Conservation (phyloP, 1,284 basidiomycete species). For the Agroathelia rolfsii region DNA sequence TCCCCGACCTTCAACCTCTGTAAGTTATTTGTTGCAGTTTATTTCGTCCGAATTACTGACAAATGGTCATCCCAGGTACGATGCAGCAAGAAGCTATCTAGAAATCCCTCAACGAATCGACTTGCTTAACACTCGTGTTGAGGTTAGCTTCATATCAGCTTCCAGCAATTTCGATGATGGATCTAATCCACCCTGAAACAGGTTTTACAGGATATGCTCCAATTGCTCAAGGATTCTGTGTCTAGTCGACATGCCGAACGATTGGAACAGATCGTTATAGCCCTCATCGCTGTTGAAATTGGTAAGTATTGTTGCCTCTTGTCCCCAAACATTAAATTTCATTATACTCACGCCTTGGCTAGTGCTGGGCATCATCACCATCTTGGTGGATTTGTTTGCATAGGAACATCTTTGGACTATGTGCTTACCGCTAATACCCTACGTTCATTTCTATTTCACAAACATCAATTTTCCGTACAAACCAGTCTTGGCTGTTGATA, state of each 20-base stretch:
- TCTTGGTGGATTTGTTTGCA: slow-evolving; percentile 56
- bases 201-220: slow-evolving; percentile 96
- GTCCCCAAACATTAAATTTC: slow-evolving; percentile 4
- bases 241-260: slow-evolving; percentile 87
- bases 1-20: slow-evolving; percentile 89
- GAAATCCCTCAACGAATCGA: slow-evolving; percentile 94
- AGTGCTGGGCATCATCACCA: slow-evolving; percentile 66
- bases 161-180: too few species aligned
- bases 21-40: too few species aligned
- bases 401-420: too few species aligned
- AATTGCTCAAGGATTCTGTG: slow-evolving; percentile 90
- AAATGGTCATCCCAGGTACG: too few species aligned
- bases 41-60: too few species aligned
- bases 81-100: slow-evolving; percentile 86
- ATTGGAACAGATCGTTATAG: slow-evolving; percentile 92
- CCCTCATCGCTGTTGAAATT: slow-evolving; percentile 85
- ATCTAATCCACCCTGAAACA: slow-evolving; percentile 23
- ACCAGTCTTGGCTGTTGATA: too few species aligned
- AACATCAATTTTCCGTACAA: too few species aligned
- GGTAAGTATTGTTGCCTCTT: slow-evolving; percentile 32
- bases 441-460: too few species aligned
- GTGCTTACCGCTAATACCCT: too few species aligned
- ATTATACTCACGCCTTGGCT: slow-evolving; percentile 14
- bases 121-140: slow-evolving; percentile 87
- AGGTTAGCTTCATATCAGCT: slow-evolving; percentile 42